phyloP scores from a whole-genome alignment of 352 stramenopile species.

The Phytopythium cucurbitacearum region DNA sequence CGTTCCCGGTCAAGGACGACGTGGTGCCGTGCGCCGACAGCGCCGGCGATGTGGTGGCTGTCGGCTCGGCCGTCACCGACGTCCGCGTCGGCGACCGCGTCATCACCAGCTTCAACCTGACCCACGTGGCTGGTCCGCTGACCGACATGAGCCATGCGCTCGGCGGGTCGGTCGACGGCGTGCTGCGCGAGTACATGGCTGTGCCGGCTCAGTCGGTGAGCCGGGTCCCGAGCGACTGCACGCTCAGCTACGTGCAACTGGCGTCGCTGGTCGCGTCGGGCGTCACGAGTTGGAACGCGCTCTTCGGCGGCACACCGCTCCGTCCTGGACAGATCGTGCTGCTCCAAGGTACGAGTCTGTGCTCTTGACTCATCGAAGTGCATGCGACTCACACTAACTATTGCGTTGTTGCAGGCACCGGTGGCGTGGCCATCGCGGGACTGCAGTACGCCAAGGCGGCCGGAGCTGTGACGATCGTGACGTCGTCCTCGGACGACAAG shows the following conservation, averaged over 20 bases:
- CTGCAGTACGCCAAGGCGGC: conserved; percentile 25
- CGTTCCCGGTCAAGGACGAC: conserved; percentile 9
- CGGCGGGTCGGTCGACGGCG: conserved; percentile 21
- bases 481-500: conserved; percentile 17
- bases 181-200: conserved; percentile 19
- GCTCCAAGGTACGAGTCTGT: conserved; percentile 7
- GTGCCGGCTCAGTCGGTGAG: conserved; percentile 16
- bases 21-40: conserved; percentile 15
- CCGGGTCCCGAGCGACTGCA: conserved; percentile 18
- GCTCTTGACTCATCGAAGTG: too few species aligned
- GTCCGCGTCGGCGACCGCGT: conserved; percentile 10
- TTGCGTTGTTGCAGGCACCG: too few species aligned
- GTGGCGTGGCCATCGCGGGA: conserved; percentile 23
- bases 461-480: conserved; percentile 26
- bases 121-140: conserved; percentile 11
- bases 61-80: conserved; percentile 7
- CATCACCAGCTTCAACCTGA: conserved; percentile 16
- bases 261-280: conserved; percentile 23
- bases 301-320: conserved; percentile 19
- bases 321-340: conserved; percentile 15
- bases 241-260: conserved; percentile 18
- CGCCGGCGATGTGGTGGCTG: conserved; percentile 8
- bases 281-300: conserved; percentile 22
- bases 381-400: too few species aligned
- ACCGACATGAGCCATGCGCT: conserved; percentile 11